Conservation (phyloP, 2,329 filamentous ascomycete genomes). For the Exophiala sp. region DNA sequence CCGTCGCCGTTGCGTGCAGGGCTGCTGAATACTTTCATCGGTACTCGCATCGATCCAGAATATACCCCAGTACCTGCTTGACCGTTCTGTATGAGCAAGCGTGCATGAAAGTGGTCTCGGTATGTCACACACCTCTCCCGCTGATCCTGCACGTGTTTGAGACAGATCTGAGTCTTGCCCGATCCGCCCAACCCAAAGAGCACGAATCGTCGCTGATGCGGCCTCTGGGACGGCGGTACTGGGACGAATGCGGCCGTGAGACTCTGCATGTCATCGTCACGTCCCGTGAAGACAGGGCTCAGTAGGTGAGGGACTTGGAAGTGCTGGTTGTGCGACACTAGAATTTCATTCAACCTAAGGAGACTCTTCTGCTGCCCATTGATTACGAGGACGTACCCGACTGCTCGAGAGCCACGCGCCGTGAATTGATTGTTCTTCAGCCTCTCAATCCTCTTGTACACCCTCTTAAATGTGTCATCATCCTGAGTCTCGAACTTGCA, state of each 20-base stretch:
- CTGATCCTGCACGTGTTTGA: slow-evolving; percentile 35
- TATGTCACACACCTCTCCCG: slow-evolving; percentile 29
- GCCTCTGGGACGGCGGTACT: too few relatives aligned
- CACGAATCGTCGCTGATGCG: too few relatives aligned
- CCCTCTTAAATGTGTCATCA: slow-evolving; percentile 9
- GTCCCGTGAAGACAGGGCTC: too few relatives aligned
- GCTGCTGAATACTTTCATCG: too few relatives aligned
- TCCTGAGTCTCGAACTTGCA: slow-evolving; percentile 29
- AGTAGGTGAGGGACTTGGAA: too few relatives aligned
- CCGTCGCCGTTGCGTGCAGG: too few relatives aligned
- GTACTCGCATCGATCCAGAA: slow-evolving; percentile 37
- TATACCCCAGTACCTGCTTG: slow-evolving; percentile 36
- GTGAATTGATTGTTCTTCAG: slow-evolving; percentile 31
- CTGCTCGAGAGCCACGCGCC: slow-evolving; percentile 33
- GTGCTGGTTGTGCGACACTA: too few relatives aligned
- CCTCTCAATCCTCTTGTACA: slow-evolving; percentile 7
- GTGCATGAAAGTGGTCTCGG: background rate
- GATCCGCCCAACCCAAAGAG: slow-evolving; percentile 33
- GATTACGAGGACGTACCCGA: too few relatives aligned
- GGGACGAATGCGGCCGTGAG: too few relatives aligned
- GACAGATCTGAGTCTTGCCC: slow-evolving; percentile 40
- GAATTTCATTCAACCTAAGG: too few relatives aligned
- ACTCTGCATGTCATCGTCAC: too few relatives aligned
- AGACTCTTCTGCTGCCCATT: too few relatives aligned
- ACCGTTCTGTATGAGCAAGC: slow-evolving; percentile 14